These are phyloP conservation scores for Protea cynaroides DNA, from an alignment of 164 flowering plant species.

Conservation along the genomic window DNA sequence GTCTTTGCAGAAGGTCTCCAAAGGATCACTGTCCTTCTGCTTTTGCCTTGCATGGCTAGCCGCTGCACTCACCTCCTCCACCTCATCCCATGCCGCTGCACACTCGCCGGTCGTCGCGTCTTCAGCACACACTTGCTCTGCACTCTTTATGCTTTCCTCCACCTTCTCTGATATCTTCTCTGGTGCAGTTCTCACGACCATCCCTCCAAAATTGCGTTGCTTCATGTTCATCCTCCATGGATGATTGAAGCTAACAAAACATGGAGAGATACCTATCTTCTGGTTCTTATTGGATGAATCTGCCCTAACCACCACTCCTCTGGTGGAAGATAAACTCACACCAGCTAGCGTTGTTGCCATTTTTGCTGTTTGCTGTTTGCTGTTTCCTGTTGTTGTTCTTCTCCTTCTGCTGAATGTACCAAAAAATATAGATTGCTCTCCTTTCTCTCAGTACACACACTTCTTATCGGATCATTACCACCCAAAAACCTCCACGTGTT, in stretches of 20 bases:
- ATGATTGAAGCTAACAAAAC: constrained; percentile 18
- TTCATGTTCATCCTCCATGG: constrained; percentile 28
- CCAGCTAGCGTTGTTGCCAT: constrained; percentile 51
- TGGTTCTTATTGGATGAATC: constrained; percentile 26
- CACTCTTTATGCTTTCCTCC: constrained; percentile 38
- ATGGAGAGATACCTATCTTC: constrained; percentile 9
- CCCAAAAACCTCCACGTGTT: constrained; percentile 25
- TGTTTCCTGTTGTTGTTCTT: no score
- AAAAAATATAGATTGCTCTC: constrained; percentile 9
- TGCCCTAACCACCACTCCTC: constrained; percentile 26
- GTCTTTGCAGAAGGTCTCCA: constrained; percentile 81
- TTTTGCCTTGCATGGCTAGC: constrained; percentile 70
- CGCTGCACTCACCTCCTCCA: constrained; percentile 84
- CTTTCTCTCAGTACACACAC: constrained; percentile 28
- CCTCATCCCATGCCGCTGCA: constrained; percentile 86
- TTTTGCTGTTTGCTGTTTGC: constrained; percentile 1
- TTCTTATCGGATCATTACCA: constrained; percentile 44
- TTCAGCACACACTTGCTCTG: constrained; percentile 38
- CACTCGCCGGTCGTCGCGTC: constrained; percentile 51
- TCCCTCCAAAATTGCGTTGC: no score
- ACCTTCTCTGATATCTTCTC: constrained; percentile 32
- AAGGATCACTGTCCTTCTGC: constrained; percentile 44
- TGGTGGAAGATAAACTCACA: constrained; percentile 37
- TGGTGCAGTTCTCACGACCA: constrained; percentile 22
- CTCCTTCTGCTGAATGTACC: background rate